Percentiles rank a stretch among this genome's conserved stretches.
phyloP scores from a whole-genome alignment of 2,329 filamentous ascomycete genomes.

The Colletotrichum neosansevieriae region DNA sequence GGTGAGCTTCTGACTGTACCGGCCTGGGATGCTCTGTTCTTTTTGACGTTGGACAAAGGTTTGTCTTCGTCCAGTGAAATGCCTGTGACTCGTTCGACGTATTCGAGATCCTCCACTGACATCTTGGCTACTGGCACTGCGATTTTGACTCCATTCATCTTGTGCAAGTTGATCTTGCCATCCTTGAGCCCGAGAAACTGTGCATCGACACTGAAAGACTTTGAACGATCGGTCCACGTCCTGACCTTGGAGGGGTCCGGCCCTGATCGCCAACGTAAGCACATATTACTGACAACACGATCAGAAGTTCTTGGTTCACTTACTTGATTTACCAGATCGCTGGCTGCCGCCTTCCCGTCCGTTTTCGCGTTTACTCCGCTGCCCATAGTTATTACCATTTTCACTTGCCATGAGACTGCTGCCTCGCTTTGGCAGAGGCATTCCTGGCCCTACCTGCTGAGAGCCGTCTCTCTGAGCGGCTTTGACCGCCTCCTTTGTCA shows the following conservation, averaged over 20 bases:
- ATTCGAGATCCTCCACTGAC: slow-evolving; percentile 94
- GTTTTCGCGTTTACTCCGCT: slow-evolving; percentile 79
- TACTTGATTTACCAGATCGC: slow-evolving; percentile 66
- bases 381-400: slow-evolving; percentile 74
- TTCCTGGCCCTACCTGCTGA: slow-evolving; percentile 79
- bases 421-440: slow-evolving; percentile 80
- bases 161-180: slow-evolving; percentile 97
- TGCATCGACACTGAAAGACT: slow-evolving; percentile 96
- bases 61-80: slow-evolving; percentile 94
- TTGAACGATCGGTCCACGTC: slow-evolving; percentile 94
- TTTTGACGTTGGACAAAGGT: slow-evolving; percentile 86
- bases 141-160: slow-evolving; percentile 98
- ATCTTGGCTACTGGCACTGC: slow-evolving; percentile 96
- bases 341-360: slow-evolving; percentile 67
- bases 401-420: slow-evolving; percentile 80
- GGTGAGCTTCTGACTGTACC: slow-evolving; percentile 47
- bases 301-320: slow-evolving; percentile 52
- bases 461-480: slow-evolving; percentile 65
- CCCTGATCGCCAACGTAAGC: slow-evolving; percentile 63
- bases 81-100: slow-evolving; percentile 89
- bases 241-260: slow-evolving; percentile 86
- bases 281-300: not conserved
- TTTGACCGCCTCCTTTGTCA: slow-evolving; percentile 84
- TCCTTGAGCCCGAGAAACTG: slow-evolving; percentile 96
- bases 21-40: slow-evolving; percentile 51